These are phyloP conservation scores for Nymphaea thermarum DNA, from an alignment of 164 flowering plant species.

Conservation along the genomic window DNA sequence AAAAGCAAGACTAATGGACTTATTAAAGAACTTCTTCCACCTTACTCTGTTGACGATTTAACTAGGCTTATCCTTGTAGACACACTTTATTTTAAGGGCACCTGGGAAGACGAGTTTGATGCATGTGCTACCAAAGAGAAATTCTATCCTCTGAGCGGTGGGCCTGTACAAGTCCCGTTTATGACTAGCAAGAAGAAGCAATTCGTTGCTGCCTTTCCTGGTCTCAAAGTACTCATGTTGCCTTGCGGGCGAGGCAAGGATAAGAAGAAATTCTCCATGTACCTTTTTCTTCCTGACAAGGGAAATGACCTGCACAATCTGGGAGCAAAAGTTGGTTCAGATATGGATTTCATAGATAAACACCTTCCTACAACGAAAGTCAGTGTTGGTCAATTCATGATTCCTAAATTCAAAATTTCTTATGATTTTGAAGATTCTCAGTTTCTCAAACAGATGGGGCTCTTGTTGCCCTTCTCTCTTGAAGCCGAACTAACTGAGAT, in stretches of 20 bases:
- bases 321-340: slow-evolving; percentile 31
- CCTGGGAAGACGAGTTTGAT: slow-evolving; percentile 54
- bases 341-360: slow-evolving; percentile 33
- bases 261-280: slow-evolving; percentile 51
- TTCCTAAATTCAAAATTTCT: slow-evolving; percentile 61
- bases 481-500: slow-evolving; percentile 48
- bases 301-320: slow-evolving; percentile 42
- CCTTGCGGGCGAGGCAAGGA: slow-evolving; percentile 55
- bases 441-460: slow-evolving; percentile 40
- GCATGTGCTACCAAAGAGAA: slow-evolving; percentile 36
- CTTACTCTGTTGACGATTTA: slow-evolving; percentile 38
- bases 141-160: slow-evolving; percentile 51
- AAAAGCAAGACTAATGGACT: slow-evolving; percentile 55
- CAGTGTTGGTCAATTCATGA: slow-evolving; percentile 38
- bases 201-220: slow-evolving; percentile 24
- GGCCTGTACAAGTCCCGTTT: slow-evolving; percentile 38
- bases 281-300: slow-evolving; percentile 55
- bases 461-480: slow-evolving; percentile 32
- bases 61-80: slow-evolving; percentile 54
- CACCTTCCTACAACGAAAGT: slow-evolving; percentile 33
- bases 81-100: slow-evolving; percentile 77
- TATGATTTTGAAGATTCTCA: slow-evolving; percentile 48
- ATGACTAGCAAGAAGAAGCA: slow-evolving; percentile 67
- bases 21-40: slow-evolving; percentile 55
- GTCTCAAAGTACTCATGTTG: slow-evolving; percentile 52